Base-by-base conservation (phyloP, 2,329 filamentous ascomycete genomes). In the Phaeosphaeriaceae sp. region DNA sequence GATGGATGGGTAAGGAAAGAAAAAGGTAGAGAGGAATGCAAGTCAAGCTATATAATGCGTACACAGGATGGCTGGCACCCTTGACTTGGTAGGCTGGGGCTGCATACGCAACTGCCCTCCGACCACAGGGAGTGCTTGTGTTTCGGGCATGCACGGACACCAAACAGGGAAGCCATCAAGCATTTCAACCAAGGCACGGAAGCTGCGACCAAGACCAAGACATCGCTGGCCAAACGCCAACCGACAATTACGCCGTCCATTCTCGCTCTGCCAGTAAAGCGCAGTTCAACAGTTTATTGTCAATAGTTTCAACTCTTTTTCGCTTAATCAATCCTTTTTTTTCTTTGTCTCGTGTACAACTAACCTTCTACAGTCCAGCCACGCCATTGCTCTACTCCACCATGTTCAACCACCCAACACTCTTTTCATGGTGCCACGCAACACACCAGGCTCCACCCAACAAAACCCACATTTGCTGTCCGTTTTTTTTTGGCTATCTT, bases 141-240 rank as follows among this genome's bases (percentile, higher is more conserved):
- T 54, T 52, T 52, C 49, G 49, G 48, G 46, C 32, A 40, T 12
- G 41, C 40, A 52, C 33, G 42, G 26, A 23, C 42, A 11, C 29
- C 45, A 46, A 40, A 23, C 50, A 46, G 32, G 47, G 52, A 45
- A 59, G 34, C 29, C 46, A 42, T 54, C 56, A 56, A 59, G 56
- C 56, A 57, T 54, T 48, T 17, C 38, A 52, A 54, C 56, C 56
- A 59, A 59, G 56, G 47, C 51, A 52, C 40, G 39, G 39, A 29
- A 15, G 38, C 38, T 16, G 16, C 6, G 20, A 30, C 23, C 32
- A 17, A 56, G n/a, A 20, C 46, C 49, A 39, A 56, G 43, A 41
- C 43, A 23, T 32, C 28, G 33, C 43, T 41, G 26, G 20, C 35
- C n/a, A n/a, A n/a, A n/a, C n/a, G n/a, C n/a, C n/a, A n/a, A n/a